Percentiles rank a stretch among this genome's conserved stretches.
These are phyloP conservation scores for Flaveria sonorensis DNA, from an alignment of 129 eudicot species.

Conservation along the genomic window DNA sequence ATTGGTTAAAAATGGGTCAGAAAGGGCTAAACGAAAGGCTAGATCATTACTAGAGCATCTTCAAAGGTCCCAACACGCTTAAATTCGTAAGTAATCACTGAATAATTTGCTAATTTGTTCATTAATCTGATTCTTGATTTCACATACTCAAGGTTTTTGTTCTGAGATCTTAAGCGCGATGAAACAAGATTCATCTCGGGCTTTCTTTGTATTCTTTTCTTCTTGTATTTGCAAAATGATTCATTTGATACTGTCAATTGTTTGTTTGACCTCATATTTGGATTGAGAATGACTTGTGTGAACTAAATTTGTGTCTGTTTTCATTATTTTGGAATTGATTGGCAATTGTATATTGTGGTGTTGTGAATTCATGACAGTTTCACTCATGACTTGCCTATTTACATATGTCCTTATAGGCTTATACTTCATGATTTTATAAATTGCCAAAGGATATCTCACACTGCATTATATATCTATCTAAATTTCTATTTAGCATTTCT, in stretches of 20 bases:
- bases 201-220: constrained; percentile 15
- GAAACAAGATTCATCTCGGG: constrained; percentile 27
- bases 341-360: constrained; percentile 32
- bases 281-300: constrained; percentile 37
- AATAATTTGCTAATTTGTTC: constrained; percentile 41
- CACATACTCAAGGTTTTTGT: constrained; percentile 22
- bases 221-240: constrained; percentile 23
- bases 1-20: constrained; percentile 65
- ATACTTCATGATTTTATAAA: no score
- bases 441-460: no score
- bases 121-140: constrained; percentile 36
- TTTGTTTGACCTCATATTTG: constrained; percentile 38
- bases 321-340: constrained; percentile 29
- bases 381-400: no score
- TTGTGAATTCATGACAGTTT: constrained; percentile 1
- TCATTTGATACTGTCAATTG: constrained; percentile 35
- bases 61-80: constrained; percentile 40
- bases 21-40: constrained; percentile 82
- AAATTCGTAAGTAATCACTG: constrained; percentile 12
- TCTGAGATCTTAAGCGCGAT: constrained; percentile 24
- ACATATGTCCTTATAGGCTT: no score
- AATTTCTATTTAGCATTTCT: no score
- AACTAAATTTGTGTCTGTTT: constrained; percentile 20
- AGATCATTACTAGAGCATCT: constrained; percentile 70
- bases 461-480: no score